Evolutionary conservation across 805 yeast genomes (phyloP).

Genomic region (Scheffersomyces ergatensis): DNA sequence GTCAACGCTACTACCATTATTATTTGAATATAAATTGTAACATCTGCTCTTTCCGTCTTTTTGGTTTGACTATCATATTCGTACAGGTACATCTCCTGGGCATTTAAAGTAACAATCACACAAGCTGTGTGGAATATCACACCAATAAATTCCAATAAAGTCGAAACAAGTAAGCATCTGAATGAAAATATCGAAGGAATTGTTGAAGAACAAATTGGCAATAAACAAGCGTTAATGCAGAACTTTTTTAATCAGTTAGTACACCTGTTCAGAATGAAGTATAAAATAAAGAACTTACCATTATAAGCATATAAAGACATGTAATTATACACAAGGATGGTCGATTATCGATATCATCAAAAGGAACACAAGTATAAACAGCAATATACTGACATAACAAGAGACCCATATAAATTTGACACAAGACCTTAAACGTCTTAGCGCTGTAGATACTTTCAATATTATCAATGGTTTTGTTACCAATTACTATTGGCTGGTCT

Average conservation of each 20-base stretch:
- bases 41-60: conserved; percentile 17
- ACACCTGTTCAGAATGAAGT: too few relatives aligned
- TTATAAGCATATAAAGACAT: conserved; percentile 15
- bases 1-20: conserved; percentile 15
- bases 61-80: conserved; percentile 16
- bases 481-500: conserved; percentile 10
- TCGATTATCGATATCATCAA: conserved; percentile 29
- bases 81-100: conserved; percentile 22
- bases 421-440: conserved; percentile 6
- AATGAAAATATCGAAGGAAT: conserved; percentile 15
- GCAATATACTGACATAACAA: conserved; percentile 27
- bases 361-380: conserved; percentile 29
- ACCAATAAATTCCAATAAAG: conserved; percentile 17
- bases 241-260: conserved; percentile 10
- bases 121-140: conserved; percentile 14
- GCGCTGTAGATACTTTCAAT: conserved; percentile 14
- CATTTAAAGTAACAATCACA: conserved; percentile 17
- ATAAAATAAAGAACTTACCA: conserved; percentile 14
- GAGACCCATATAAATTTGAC: conserved; percentile 17
- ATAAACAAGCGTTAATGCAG: conserved; percentile 13
- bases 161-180: conserved; percentile 14
- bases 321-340: conserved; percentile 23
- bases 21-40: conserved; percentile 26
- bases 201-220: conserved; percentile 19
- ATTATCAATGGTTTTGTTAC: conserved; percentile 7